These are phyloP conservation scores for Pythium plurisporium DNA, from an alignment of 352 stramenopile genomes.

Conservation along the genomic window DNA sequence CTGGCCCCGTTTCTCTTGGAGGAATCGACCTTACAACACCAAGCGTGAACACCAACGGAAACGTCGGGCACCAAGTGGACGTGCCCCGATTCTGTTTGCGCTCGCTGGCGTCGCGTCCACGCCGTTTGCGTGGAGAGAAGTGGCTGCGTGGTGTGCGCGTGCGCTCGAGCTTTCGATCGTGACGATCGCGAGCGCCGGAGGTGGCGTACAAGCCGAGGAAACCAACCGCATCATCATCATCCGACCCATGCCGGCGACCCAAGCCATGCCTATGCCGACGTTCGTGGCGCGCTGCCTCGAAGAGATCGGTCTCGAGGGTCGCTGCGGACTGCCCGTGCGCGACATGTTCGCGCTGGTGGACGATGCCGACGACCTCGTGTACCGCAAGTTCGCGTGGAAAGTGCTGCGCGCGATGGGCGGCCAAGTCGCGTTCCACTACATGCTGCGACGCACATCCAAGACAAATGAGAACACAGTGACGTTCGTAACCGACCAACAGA, in stretches of 20 bases:
- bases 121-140: too few relatives aligned
- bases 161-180: constrained; percentile 5
- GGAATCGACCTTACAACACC: neutral
- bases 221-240: too few relatives aligned
- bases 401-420: constrained; percentile 52
- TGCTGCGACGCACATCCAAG: constrained; percentile 33
- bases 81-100: too few relatives aligned
- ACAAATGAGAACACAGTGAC: neutral
- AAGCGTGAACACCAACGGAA: constrained; percentile 9
- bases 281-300: constrained; percentile 77
- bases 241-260: constrained; percentile 20
- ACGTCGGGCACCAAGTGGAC: too few relatives aligned
- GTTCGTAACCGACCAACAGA: too few relatives aligned
- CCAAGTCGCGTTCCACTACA: constrained; percentile 63
- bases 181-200: neutral
- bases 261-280: constrained; percentile 44
- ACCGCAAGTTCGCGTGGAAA: constrained; percentile 54
- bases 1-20: too few relatives aligned
- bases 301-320: constrained; percentile 73
- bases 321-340: constrained; percentile 57
- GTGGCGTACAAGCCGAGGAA: neutral
- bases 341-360: constrained; percentile 62
- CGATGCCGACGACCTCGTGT: constrained; percentile 42
- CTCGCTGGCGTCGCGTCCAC: too few relatives aligned
- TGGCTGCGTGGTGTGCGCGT: neutral